These are phyloP conservation scores for Zygoascus ofunaensis DNA, from an alignment of 805 yeast genomes.

Conservation along the genomic window DNA sequence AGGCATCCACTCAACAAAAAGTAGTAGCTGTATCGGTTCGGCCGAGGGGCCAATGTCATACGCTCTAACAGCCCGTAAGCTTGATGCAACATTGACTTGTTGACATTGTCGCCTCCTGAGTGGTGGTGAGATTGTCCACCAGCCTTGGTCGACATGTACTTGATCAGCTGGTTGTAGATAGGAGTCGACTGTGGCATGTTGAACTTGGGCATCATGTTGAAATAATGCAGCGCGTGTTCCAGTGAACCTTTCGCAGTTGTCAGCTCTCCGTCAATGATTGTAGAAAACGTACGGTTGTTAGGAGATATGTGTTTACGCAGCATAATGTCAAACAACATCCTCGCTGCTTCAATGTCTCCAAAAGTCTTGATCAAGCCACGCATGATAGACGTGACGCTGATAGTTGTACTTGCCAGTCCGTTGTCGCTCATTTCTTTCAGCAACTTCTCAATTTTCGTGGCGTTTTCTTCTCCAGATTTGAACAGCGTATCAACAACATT, in stretches of 20 bases:
- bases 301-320: slow-evolving; percentile 25
- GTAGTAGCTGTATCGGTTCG: not conserved
- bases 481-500: slow-evolving; percentile 46
- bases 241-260: slow-evolving; percentile 17
- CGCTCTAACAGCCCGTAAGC: not conserved
- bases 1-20: not conserved
- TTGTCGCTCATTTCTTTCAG: slow-evolving; percentile 34
- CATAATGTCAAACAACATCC: slow-evolving; percentile 39
- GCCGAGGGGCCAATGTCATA: not conserved
- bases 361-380: slow-evolving; percentile 43
- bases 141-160: slow-evolving; percentile 14
- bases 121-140: not conserved
- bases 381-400: slow-evolving; percentile 44
- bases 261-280: slow-evolving; percentile 26
- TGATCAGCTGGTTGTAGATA: slow-evolving; percentile 26
- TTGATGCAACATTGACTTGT: not conserved
- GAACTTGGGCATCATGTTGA: slow-evolving; percentile 17
- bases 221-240: slow-evolving; percentile 16
- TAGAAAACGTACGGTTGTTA: slow-evolving; percentile 22
- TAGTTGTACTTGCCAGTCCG: slow-evolving; percentile 35
- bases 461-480: slow-evolving; percentile 28
- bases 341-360: slow-evolving; percentile 43
- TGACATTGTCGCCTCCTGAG: not conserved
- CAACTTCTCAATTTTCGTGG: slow-evolving; percentile 27
- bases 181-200: slow-evolving; percentile 23